These are phyloP conservation scores for Citrus mangshanensis DNA, from an alignment of 345 rosid genomes.

Conservation along the genomic window DNA sequence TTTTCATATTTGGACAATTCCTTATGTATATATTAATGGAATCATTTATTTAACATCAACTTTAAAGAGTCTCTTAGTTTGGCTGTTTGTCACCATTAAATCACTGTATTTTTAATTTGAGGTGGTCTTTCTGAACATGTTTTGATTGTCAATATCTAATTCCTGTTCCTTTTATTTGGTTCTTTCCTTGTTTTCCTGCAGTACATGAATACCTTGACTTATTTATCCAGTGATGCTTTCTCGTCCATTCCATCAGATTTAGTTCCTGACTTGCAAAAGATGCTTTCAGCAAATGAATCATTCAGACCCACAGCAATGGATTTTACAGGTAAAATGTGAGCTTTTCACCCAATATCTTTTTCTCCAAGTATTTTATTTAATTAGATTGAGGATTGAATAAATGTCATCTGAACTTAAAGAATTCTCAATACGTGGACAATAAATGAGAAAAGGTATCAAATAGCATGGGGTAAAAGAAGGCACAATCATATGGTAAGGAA, in stretches of 20 bases:
- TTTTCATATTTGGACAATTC: background rate
- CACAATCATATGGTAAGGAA: background rate
- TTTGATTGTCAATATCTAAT: background rate
- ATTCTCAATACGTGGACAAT: background rate
- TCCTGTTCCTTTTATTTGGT: background rate
- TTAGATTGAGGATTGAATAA: background rate
- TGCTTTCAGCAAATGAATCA: conserved; percentile 86
- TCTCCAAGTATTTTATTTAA: background rate
- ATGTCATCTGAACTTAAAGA: background rate
- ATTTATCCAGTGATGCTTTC: conserved; percentile 84
- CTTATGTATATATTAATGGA: background rate
- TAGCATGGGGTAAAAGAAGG: background rate
- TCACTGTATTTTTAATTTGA: background rate
- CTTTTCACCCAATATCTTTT: conserved; percentile 6
- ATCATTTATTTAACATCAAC: background rate
- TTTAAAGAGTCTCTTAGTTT: background rate
- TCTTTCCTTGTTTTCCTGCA: conserved; percentile 38
- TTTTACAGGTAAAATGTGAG: conserved; percentile 66
- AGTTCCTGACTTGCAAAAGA: conserved; percentile 83
- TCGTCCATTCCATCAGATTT: conserved; percentile 79
- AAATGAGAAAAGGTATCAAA: background rate
- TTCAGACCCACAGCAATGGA: conserved; percentile 85
- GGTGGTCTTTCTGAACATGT: background rate
- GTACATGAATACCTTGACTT: conserved; percentile 86
- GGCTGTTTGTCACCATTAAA: background rate